Percentiles rank a stretch among this genome's conserved stretches.
Conservation (phyloP, 2,329 filamentous ascomycete genomes). For the Colletotrichum graminicola region DNA sequence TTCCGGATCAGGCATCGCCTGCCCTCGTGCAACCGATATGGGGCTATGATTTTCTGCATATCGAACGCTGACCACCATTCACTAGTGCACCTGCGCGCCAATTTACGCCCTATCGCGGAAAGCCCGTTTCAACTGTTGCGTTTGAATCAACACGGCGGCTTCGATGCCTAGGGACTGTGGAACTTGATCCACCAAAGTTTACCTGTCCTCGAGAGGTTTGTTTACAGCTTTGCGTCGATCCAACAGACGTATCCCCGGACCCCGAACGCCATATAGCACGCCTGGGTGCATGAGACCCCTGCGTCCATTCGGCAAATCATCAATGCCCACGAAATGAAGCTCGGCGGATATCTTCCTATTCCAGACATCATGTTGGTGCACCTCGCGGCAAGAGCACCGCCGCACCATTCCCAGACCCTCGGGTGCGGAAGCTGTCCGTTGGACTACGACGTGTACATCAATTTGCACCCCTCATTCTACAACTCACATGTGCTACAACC, state of each 20-base stretch:
- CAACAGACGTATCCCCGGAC: conserved; percentile 21
- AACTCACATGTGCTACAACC: neutral
- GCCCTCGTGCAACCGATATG: conserved; percentile 12
- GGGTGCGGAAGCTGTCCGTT: conserved; percentile 19
- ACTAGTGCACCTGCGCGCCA: conserved; percentile 26
- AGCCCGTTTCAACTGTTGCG: conserved; percentile 5
- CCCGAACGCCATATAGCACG: conserved; percentile 27
- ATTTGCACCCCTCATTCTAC: neutral
- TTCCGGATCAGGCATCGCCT: conserved; percentile 12
- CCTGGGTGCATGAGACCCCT: conserved; percentile 23
- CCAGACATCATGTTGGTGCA: conserved; percentile 36
- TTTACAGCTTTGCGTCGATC: conserved; percentile 7
- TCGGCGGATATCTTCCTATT: conserved; percentile 29
- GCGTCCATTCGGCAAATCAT: conserved; percentile 33
- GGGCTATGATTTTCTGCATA: conserved; percentile 1
- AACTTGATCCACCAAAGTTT: neutral
- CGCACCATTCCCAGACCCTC: conserved; percentile 31
- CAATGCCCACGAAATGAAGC: conserved; percentile 18
- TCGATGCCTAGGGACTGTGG: conserved; percentile 11
- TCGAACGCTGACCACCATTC: conserved; percentile 5
- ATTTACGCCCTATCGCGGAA: conserved; percentile 21
- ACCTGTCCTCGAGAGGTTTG: neutral
- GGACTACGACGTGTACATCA: conserved; percentile 3
- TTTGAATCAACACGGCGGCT: neutral
- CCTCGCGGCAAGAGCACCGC: conserved; percentile 38